Evolutionary conservation across 2,329 filamentous ascomycete genomes (phyloP), one percentile per base, ranked within the genome.

Genomic region (Sporothrix protearum): DNA sequence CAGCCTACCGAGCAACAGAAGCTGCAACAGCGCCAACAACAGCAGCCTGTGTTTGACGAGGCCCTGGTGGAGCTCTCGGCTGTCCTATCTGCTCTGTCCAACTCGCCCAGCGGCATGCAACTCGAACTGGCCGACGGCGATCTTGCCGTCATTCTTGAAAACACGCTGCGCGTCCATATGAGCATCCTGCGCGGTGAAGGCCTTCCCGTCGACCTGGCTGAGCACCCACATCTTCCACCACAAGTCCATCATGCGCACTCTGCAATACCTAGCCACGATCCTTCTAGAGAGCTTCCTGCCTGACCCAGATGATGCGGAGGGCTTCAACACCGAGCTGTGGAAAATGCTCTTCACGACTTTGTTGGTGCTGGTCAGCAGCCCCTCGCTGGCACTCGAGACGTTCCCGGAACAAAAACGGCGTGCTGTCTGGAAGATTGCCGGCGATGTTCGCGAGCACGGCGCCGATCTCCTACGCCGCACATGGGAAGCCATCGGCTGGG

Each of bases 341-440:
- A 94, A 95, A 75, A 85, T 91, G 42, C 97, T 97, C 82, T 97
- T 99, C 78, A 91, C 90, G 22, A 95, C 94, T 0, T 83, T 99
- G 39, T 85, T 99, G 36, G 94, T 92, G 78, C 89, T 98, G 2
- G 93, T 99, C 2, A 92, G 93, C 5, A 97, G 94, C 77, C 90
- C 94, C 47, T 92, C 91, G 0, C 86, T 99, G 25, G 94, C 96
- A 0, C 86, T 99, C 49, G 96, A 99, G 79, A 97, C 94, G 0
- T 98, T 97, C 78, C 94, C 96, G 0, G 96, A 99, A 80, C 96
- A 99, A 81, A 99, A 98, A 82, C 86, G 96, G 61, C 86, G 96
- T 71, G 95, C 96, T 0, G 95, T 98, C 1, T 99, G 96, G 96
- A 99, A 98, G 82, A 97, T 99, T 78, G 96, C 95, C 3, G 96